phyloP scores from a whole-genome alignment of 345 rosid genomes.

The Kernera saxatilis region DNA sequence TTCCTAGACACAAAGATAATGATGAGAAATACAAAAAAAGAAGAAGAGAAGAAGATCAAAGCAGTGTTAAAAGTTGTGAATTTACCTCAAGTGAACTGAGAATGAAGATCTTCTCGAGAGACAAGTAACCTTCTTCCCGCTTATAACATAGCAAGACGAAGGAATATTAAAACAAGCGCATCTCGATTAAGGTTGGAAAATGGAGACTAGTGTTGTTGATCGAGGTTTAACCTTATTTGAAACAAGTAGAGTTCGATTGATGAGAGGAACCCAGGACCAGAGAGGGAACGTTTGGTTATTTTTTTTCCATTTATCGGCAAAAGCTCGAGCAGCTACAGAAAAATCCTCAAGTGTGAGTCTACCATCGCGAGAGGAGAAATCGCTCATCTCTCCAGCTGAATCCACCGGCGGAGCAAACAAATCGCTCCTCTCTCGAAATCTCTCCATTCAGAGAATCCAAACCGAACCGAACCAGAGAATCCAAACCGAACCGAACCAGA shows the following conservation, averaged over 20 bases:
- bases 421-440: not conserved
- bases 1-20: slow-evolving; percentile 14
- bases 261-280: slow-evolving; percentile 51
- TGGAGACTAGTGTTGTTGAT: not conserved
- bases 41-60: not conserved
- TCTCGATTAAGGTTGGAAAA: not conserved
- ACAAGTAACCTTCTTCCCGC: slow-evolving; percentile 51
- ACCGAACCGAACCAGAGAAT: not conserved
- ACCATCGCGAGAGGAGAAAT: slow-evolving; percentile 47
- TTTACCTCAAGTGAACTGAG: slow-evolving; percentile 39
- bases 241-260: slow-evolving; percentile 29
- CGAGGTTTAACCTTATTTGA: slow-evolving; percentile 33
- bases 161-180: not conserved
- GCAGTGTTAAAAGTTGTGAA: not conserved
- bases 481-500: not conserved
- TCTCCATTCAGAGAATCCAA: not conserved
- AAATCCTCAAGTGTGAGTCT: slow-evolving; percentile 47
- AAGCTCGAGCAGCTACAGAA: slow-evolving; percentile 37
- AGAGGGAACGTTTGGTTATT: slow-evolving; percentile 36
- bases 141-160: not conserved
- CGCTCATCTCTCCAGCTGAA: slow-evolving; percentile 18
- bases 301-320: slow-evolving; percentile 51
- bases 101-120: slow-evolving; percentile 50
- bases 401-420: slow-evolving; percentile 5
- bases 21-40: not conserved